Conservation (phyloP, 164 flowering plant species). For the Kingdonia uniflora region DNA sequence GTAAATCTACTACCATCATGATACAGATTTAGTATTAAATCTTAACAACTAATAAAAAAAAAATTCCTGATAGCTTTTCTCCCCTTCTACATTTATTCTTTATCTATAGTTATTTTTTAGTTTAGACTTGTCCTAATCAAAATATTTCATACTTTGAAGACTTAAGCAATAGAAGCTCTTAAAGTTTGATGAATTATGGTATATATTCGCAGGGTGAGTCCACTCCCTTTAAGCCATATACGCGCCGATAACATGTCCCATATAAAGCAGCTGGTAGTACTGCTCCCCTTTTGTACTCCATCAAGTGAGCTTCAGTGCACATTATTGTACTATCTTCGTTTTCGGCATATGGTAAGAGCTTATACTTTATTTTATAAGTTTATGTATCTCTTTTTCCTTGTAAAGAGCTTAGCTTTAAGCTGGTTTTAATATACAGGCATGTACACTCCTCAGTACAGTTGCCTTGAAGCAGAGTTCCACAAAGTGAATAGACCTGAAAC, state of each 20-base stretch:
- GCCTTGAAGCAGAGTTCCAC: slow-evolving; percentile 53
- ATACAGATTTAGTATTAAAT: no score
- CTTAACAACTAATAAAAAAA: no score
- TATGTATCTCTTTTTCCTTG: neutral
- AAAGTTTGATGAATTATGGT: neutral
- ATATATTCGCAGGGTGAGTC: slow-evolving; percentile 50
- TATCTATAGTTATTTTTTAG: no score
- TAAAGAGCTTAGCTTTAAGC: neutral
- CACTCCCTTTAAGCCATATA: slow-evolving; percentile 59
- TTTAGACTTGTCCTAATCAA: no score
- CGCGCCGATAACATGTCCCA: slow-evolving; percentile 45
- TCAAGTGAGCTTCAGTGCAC: slow-evolving; percentile 73
- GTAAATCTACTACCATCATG: no score
- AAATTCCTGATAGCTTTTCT: neutral
- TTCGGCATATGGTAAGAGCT: slow-evolving; percentile 54
- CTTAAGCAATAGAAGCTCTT: no score
- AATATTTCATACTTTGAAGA: no score
- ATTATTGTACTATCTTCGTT: slow-evolving; percentile 69
- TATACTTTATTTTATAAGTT: neutral
- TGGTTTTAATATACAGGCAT: slow-evolving; percentile 21
- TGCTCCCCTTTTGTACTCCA: slow-evolving; percentile 68
- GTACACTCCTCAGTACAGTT: slow-evolving; percentile 66
- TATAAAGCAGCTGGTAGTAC: slow-evolving; percentile 50
- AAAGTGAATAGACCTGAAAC: slow-evolving; percentile 72
- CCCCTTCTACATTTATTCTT: neutral